Evolutionary conservation across 768 basidiomycete species (phyloP), one percentile per base, ranked within the genome.

Genomic region (Termitomyces sp.): DNA sequence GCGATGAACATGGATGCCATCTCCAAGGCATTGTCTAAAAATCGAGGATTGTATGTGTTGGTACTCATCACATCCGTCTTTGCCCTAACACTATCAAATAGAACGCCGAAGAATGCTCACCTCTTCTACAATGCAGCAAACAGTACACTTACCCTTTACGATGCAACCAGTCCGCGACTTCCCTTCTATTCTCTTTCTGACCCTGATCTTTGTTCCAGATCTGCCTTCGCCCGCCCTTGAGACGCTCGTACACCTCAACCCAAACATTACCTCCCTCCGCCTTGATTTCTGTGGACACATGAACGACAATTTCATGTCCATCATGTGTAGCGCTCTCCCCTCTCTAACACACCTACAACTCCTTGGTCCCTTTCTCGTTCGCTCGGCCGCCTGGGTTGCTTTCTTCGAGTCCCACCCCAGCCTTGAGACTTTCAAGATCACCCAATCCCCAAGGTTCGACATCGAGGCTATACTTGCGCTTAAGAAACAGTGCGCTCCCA

Each of bases 241-340:
- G 39, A 81, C 89, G 0, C 80, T 98, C 9, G 83, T 85, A 0
- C 78, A 79, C 42, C 84, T 97, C 50, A 98, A 95, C 67, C 91
- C 93, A 0, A 91, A 89, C 63, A 77, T 99, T 28, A 83, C 85
- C 0, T 76, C 75, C 14, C 79, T 99, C 10, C 82, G 87, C 0
- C 84, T 99, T 17, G 88, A 94, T 63, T 85, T 84, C 61, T 98
- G 95, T 60, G 96, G 96, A 4, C 84, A 86, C 34, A 79, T 98
- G 57, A 80, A 88, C 52, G 82, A 86, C 61, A 59, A 72, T 0
- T 81, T 85, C 40, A 70, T 91, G 46, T 64, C 70, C 16, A 68
- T 80, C 25, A 90, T 91, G 79, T 77, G 77, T 41, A 76, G 70
- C 5, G 78, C 79, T 0, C 77, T 99, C 30, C 85, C 83, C 2